Evolutionary conservation across 225 moss, liverwort and hornwort species (phyloP).

Genomic region (Bryum argenteum): DNA sequence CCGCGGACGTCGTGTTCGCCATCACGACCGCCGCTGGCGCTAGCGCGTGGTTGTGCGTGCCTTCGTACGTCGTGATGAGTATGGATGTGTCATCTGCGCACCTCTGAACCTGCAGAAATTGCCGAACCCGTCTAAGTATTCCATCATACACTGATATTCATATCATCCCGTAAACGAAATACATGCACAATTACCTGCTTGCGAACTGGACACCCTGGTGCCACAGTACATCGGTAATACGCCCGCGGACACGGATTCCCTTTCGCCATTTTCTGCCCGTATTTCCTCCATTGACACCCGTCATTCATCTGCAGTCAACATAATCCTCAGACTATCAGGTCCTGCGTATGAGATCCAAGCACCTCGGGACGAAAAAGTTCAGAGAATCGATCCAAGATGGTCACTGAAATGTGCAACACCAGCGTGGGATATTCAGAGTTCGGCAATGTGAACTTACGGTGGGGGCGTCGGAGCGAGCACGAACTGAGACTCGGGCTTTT

Average conservation of each 20-base stretch:
- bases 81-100: constrained; percentile 66
- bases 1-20: constrained; percentile 71
- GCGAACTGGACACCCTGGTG: constrained; percentile 66
- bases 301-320: constrained; percentile 54
- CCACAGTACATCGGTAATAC: constrained; percentile 72
- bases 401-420: too few relatives aligned
- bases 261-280: constrained; percentile 78
- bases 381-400: too few relatives aligned
- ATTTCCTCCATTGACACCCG: constrained; percentile 73
- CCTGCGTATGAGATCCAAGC: background rate
- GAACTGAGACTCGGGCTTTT: constrained; percentile 53
- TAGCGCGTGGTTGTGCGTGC: constrained; percentile 62
- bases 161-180: too few relatives aligned
- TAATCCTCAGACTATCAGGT: background rate
- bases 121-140: background rate
- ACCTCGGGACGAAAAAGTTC: too few relatives aligned
- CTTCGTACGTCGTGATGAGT: constrained; percentile 68
- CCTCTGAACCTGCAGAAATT: constrained; percentile 53
- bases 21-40: constrained; percentile 61
- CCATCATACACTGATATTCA: too few relatives aligned
- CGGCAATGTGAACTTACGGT: constrained; percentile 30
- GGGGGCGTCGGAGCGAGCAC: constrained; percentile 55
- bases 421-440: too few relatives aligned
- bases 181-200: constrained; percentile 50
- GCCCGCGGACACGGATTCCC: constrained; percentile 74